Evolutionary conservation across 2,329 filamentous ascomycete species (phyloP).

Genomic region (Fusarium solani-melongenae): DNA sequence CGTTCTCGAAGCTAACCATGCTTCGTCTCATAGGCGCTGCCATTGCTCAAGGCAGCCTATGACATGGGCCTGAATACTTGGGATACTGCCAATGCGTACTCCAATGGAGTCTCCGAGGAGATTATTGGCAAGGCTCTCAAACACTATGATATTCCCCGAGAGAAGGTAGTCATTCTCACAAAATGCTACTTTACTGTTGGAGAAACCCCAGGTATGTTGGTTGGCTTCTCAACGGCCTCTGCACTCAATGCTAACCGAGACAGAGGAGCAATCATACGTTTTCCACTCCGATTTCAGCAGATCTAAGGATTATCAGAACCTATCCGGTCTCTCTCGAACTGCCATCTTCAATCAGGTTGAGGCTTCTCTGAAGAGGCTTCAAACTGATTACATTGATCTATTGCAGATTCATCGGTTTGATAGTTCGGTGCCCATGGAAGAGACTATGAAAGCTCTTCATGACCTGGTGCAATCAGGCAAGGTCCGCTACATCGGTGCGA

Average conservation of each 20-base stretch:
- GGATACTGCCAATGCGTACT: conserved; percentile 62
- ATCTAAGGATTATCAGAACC: background rate
- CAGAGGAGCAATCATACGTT: background rate
- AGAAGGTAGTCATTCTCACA: conserved; percentile 67
- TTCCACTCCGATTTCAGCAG: background rate
- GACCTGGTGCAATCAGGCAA: conserved; percentile 68
- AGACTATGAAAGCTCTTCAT: conserved; percentile 73
- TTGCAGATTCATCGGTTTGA: background rate
- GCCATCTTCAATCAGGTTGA: background rate
- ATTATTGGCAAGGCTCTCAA: conserved; percentile 70
- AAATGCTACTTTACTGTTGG: conserved; percentile 65
- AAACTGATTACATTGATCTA: background rate
- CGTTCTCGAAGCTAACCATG: no score
- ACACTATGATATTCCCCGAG: conserved; percentile 65
- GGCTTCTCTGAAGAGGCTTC: background rate
- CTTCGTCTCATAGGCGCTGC: background rate
- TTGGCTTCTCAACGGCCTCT: no score
- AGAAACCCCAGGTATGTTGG: conserved; percentile 42
- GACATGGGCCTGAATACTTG: conserved; percentile 18
- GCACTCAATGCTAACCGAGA: background rate
- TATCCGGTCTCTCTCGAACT: background rate
- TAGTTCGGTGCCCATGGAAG: conserved; percentile 49
- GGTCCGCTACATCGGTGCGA: conserved; percentile 64
- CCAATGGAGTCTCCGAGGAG: conserved; percentile 63
- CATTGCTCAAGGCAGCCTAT: conserved; percentile 19